phyloP scores from a whole-genome alignment of 371 early-diverging fungal species.

The Mortierella sp. region DNA sequence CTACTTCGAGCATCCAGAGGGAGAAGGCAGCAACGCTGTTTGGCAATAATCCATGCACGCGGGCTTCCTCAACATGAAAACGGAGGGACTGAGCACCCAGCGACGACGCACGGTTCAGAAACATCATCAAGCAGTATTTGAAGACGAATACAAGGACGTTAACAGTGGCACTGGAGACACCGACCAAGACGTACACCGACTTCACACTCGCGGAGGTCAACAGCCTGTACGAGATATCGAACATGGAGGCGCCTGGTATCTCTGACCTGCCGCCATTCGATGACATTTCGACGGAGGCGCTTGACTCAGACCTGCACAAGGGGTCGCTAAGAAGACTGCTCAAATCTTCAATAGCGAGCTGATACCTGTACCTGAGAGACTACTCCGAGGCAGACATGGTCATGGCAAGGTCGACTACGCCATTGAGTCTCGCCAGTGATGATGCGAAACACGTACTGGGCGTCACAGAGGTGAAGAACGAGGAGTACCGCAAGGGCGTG shows the following conservation, averaged over 20 bases:
- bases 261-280: constrained; percentile 21
- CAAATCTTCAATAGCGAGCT: constrained; percentile 23
- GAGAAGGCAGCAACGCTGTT: constrained; percentile 21
- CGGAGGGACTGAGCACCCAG: constrained; percentile 26
- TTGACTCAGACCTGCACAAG: constrained; percentile 24
- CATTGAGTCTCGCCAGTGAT: constrained; percentile 12
- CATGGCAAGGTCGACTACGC: constrained; percentile 37
- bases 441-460: constrained; percentile 24
- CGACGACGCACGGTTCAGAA: constrained; percentile 17
- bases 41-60: constrained; percentile 25
- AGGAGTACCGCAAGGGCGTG: constrained; percentile 24
- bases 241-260: constrained; percentile 24
- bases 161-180: constrained; percentile 37
- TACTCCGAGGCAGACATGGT: constrained; percentile 23
- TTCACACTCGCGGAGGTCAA: constrained; percentile 40
- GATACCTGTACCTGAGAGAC: constrained; percentile 19
- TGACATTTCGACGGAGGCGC: constrained; percentile 27
- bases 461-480: constrained; percentile 26
- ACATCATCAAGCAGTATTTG: constrained; percentile 18
- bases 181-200: constrained; percentile 35
- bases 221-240: constrained; percentile 24
- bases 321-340: constrained; percentile 30
- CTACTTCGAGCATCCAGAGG: constrained; percentile 8
- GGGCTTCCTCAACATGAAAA: constrained; percentile 12
- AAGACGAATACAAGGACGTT: constrained; percentile 22